Base-by-base conservation (phyloP, 768 basidiomycete species). In the Kwoniella europaea region DNA sequence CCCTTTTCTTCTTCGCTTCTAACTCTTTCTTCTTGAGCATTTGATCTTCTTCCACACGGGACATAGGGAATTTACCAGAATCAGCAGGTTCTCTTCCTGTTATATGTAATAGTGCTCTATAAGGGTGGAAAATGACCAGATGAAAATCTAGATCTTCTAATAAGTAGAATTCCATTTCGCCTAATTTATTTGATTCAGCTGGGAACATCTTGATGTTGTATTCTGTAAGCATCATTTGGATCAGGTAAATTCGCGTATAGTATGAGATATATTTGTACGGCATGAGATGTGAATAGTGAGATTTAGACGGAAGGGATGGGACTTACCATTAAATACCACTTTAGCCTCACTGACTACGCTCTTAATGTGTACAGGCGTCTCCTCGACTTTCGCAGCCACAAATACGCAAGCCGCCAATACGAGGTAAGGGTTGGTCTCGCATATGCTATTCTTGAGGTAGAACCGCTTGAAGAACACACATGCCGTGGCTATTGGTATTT, bases 101-200 rank as follows among this genome's bases (percentile, higher is more conserved):
- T 18, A 97, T 86, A 1, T 91, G 86, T 53, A 91, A 85, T 24
- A 98, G 88, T 0, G 93, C 92, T 63, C 94, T 90, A 84, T 99
- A 99, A 0, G 97, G 96, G 82, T 98, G 97, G 82, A 94, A 98
- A 9, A 98, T 88, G 65, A 90, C 88, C 54, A 99, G 86, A 83
- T 98, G 93, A 78, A 96, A 98, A 82, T 97, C 94, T 29, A 98
- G 88, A 81, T 99, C 95, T 79, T 93, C 93, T 24, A 99, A 90
- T 10, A 98, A 89, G 85, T 96, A 98, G 85, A 98, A 98, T 82
- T 98, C 96, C 95, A 98, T 98, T 83, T 99, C 97, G 3, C 95
- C 97, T 15, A 99, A 86, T 79, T 93, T 94, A 12, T 91, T 88
- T 77, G 95, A 91, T 80, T 97, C 94, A 0, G 91, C 88, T 0